phyloP scores from a whole-genome alignment of 192 early-diverging fungal genomes.

The Umbelopsis vinacea region DNA sequence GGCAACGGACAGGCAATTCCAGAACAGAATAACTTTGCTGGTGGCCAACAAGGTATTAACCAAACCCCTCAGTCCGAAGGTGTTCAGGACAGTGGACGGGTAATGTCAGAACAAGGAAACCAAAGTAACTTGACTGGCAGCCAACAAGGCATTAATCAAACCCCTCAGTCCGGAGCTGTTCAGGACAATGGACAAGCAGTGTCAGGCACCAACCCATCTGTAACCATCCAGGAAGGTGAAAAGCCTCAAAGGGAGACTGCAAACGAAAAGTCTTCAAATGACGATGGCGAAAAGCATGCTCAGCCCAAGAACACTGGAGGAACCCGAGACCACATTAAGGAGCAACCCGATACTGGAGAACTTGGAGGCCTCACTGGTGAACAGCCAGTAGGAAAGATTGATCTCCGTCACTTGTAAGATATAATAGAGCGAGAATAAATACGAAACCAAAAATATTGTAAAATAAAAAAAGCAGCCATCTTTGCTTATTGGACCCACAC shows the following conservation, averaged over 20 bases:
- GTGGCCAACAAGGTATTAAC: too few relatives aligned
- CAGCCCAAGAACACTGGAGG: constrained; percentile 33
- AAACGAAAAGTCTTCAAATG: not conserved
- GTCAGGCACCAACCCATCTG: not conserved
- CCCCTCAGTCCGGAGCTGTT: too few relatives aligned
- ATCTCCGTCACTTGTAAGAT: constrained; percentile 31
- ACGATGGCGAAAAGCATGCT: not conserved
- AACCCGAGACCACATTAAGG: constrained; percentile 20
- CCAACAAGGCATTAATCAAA: too few relatives aligned
- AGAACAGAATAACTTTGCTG: not conserved
- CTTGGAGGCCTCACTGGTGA: constrained; percentile 33
- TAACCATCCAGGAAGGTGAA: not conserved
- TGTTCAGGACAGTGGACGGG: too few relatives aligned
- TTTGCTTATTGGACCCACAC: too few relatives aligned
- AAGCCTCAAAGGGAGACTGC: not conserved
- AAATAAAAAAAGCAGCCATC: not conserved
- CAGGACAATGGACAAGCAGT: too few relatives aligned
- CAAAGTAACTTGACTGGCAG: too few relatives aligned
- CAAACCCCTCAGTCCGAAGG: too few relatives aligned
- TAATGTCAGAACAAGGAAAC: not conserved
- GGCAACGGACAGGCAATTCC: not conserved
- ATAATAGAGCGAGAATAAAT: not conserved
- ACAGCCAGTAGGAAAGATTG: constrained; percentile 36
- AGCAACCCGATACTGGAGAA: constrained; percentile 26
- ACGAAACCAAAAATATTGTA: not conserved